Conservation (phyloP, 768 basidiomycete genomes). For the Pluteus cervinus region DNA sequence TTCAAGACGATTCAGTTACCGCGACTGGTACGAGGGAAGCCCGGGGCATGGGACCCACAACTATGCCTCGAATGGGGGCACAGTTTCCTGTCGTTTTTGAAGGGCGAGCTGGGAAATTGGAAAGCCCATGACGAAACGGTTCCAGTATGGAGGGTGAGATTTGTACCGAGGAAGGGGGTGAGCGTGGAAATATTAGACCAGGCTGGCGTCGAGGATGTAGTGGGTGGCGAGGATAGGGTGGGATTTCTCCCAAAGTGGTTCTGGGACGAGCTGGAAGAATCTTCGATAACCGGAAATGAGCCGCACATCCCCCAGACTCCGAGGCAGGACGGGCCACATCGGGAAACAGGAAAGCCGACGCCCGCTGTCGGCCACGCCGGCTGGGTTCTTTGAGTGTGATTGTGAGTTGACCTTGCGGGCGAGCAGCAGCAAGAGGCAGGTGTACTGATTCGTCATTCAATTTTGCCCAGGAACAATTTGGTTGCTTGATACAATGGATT, state of each 20-base stretch:
- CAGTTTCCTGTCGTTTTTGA: constrained; percentile 51
- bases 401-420: not conserved
- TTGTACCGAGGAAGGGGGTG: constrained; percentile 56
- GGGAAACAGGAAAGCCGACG: not conserved
- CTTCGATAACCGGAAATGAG: constrained; percentile 1
- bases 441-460: constrained; percentile 14
- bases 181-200: constrained; percentile 41
- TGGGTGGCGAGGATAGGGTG: constrained; percentile 62
- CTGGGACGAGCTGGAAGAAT: constrained; percentile 35
- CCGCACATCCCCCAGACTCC: too few relatives aligned
- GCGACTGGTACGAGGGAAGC: constrained; percentile 67
- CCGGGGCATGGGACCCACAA: constrained; percentile 71
- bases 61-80: constrained; percentile 74
- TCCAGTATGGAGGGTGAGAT: constrained; percentile 72
- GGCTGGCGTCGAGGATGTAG: constrained; percentile 49
- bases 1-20: constrained; percentile 81
- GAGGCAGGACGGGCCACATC: not conserved
- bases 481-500: not conserved
- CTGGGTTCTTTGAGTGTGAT: not conserved
- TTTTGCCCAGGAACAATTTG: not conserved
- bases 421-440: constrained; percentile 16
- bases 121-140: constrained; percentile 30
- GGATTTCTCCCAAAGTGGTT: constrained; percentile 81
- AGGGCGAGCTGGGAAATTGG: too few relatives aligned
- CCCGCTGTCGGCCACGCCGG: not conserved